A percentile compares a stretch with the other conserved stretches of the same genome.
Evolutionary conservation across 2,329 filamentous ascomycete species (phyloP).

Genomic region (Cylindrodendrum hubeiense): DNA sequence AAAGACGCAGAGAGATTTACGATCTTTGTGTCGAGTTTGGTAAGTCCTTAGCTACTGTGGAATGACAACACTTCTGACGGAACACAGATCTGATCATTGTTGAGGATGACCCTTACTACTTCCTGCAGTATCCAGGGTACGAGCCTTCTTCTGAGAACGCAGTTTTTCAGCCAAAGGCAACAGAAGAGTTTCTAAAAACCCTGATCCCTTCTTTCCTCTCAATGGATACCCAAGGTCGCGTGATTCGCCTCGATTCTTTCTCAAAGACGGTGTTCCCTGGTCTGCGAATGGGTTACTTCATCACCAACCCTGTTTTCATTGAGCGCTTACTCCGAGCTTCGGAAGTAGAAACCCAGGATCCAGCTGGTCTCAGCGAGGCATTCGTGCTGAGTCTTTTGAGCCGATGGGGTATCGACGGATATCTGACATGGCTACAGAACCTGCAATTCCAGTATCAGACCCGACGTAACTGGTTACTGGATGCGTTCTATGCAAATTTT

Average conservation of each 20-base stretch:
- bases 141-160: background rate
- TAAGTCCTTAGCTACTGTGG: conserved; percentile 29
- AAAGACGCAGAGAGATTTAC: conserved; percentile 72
- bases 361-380: conserved; percentile 74
- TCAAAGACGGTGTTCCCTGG: conserved; percentile 35
- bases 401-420: conserved; percentile 80
- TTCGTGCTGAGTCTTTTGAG: conserved; percentile 54
- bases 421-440: conserved; percentile 79
- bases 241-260: conserved; percentile 42
- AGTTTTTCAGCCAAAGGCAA: conserved; percentile 4
- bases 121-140: conserved; percentile 41
- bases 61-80: background rate
- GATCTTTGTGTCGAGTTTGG: conserved; percentile 45
- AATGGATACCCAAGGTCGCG: conserved; percentile 42
- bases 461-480: conserved; percentile 73
- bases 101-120: conserved; percentile 43
- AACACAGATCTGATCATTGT: conserved; percentile 25
- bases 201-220: conserved; percentile 41
- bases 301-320: conserved; percentile 46
- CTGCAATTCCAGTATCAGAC: conserved; percentile 76
- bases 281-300: conserved; percentile 59
- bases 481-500: conserved; percentile 57
- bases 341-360: conserved; percentile 73
- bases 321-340: conserved; percentile 46
- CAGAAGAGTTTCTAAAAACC: conserved; percentile 28